These are phyloP conservation scores for Pseudocohnilembus persalinus DNA, from an alignment of 169 alveolate species.

Conservation along the genomic window DNA sequence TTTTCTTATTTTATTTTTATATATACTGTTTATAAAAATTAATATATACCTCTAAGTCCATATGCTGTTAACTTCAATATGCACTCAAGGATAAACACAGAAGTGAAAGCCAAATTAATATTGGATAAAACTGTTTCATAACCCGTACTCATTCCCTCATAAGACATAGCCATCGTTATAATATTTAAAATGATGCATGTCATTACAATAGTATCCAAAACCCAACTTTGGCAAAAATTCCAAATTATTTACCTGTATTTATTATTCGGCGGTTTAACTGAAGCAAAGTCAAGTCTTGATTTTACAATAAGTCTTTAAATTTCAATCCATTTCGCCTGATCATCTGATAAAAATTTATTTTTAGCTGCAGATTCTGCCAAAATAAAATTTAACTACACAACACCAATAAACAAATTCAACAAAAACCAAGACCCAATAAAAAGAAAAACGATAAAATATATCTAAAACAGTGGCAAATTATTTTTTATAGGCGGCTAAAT, in stretches of 20 bases:
- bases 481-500: neutral
- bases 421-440: slow-evolving; percentile 71
- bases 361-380: slow-evolving; percentile 73
- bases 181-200: slow-evolving; percentile 1
- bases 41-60: neutral
- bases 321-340: slow-evolving; percentile 6
- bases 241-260: neutral
- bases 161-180: slow-evolving; percentile 10
- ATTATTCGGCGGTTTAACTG: neutral
- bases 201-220: neutral
- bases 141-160: slow-evolving; percentile 60
- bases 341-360: slow-evolving; percentile 24
- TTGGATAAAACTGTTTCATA: slow-evolving; percentile 30
- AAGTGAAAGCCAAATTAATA: slow-evolving; percentile 2
- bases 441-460: slow-evolving; percentile 64
- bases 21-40: no score
- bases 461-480: slow-evolving; percentile 53
- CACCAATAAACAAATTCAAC: slow-evolving; percentile 78
- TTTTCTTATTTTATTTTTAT: no score
- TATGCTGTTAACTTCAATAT: neutral
- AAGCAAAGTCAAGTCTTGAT: neutral
- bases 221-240: neutral
- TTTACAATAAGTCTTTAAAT: neutral
- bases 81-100: slow-evolving; percentile 2
- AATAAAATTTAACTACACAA: slow-evolving; percentile 74